Percentiles rank a stretch among this genome's conserved stretches.
Evolutionary conservation across 1,139 yeast species (phyloP).

Genomic region (Yamadazyma oceani): DNA sequence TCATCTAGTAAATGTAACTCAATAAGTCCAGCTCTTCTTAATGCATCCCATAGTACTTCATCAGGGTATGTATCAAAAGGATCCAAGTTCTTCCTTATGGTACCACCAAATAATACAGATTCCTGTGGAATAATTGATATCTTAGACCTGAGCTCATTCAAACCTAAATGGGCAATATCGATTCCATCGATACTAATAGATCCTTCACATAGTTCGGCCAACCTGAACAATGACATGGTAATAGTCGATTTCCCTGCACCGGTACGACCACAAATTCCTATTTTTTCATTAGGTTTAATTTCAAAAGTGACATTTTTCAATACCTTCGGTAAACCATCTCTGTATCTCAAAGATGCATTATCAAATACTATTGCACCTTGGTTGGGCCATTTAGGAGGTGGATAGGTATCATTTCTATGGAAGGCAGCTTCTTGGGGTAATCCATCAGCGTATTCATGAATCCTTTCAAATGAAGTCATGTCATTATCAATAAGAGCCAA

Average conservation of each 20-base stretch:
- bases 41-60: conserved; percentile 43
- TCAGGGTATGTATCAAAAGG: conserved; percentile 41
- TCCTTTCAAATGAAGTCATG: conserved; percentile 83
- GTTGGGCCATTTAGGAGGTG: conserved; percentile 48
- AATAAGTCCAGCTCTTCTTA: conserved; percentile 45
- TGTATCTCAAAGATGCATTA: conserved; percentile 63
- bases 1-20: conserved; percentile 25
- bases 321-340: conserved; percentile 75
- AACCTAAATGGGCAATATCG: conserved; percentile 47
- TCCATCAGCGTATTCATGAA: conserved; percentile 61
- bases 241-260: conserved; percentile 80
- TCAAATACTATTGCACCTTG: conserved; percentile 55
- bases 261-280: conserved; percentile 78
- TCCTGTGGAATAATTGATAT: conserved; percentile 48
- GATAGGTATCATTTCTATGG: conserved; percentile 51
- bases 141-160: conserved; percentile 31
- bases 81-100: conserved; percentile 42
- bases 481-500: conserved; percentile 75
- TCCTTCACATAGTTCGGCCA: conserved; percentile 57
- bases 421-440: conserved; percentile 43
- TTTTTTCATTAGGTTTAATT: conserved; percentile 59
- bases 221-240: conserved; percentile 62
- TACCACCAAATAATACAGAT: conserved; percentile 44
- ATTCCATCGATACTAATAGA: conserved; percentile 56
- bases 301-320: conserved; percentile 52